Conservation (phyloP, 73 alveolate species). For the Paramecium sonneborni region DNA sequence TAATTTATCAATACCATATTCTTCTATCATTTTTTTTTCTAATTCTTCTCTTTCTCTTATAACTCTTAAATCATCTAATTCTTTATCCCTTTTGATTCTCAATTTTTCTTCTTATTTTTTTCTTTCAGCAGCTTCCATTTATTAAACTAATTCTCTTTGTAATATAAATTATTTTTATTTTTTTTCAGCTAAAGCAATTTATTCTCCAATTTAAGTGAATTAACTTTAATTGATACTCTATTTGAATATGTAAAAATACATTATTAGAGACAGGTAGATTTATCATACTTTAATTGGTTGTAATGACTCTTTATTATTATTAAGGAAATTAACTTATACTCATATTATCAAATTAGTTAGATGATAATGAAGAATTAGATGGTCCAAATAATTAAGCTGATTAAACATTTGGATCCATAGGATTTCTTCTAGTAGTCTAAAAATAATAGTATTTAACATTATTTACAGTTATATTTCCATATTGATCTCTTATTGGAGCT, state of each 20-base stretch:
- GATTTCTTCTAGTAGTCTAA: conserved; percentile 9
- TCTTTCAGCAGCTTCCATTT: background rate
- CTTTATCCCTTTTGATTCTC: background rate
- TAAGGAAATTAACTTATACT: background rate
- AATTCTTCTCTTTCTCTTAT: background rate
- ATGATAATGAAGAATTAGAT: background rate
- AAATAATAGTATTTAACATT: background rate
- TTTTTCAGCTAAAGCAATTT: background rate
- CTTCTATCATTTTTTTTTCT: background rate
- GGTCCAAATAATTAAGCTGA: background rate
- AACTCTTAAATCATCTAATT: conserved; percentile 2
- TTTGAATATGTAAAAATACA: background rate
- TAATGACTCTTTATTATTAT: background rate
- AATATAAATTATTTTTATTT: background rate
- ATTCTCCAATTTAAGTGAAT: background rate
- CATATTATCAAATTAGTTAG: background rate
- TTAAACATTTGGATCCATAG: background rate
- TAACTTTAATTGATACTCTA: background rate
- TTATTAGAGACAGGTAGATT: background rate
- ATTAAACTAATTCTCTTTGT: background rate
- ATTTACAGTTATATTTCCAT: background rate
- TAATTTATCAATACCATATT: background rate
- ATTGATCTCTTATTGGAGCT: conserved; percentile 14
- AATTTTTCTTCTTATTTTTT: background rate
- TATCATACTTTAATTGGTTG: background rate